phyloP scores from a whole-genome alignment of 768 basidiomycete genomes.

The Lactifluus pinguis region DNA sequence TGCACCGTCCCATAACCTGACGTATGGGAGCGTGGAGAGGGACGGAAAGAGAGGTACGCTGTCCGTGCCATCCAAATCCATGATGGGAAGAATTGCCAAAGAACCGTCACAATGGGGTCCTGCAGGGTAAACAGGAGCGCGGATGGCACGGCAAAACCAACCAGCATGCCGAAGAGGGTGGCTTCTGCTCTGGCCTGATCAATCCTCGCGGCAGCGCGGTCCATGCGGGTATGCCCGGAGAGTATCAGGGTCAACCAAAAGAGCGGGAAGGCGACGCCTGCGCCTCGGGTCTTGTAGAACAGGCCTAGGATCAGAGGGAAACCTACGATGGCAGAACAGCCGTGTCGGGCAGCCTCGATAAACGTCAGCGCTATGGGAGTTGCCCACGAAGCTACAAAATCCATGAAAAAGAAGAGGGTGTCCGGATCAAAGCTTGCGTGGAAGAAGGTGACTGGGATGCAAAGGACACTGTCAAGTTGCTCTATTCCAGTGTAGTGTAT shows the following conservation, averaged over 20 bases:
- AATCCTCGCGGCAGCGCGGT: background rate
- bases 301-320: conserved; percentile 6
- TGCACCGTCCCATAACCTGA: conserved; percentile 17
- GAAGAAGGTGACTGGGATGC: conserved; percentile 16
- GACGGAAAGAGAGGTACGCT: conserved; percentile 15
- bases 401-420: background rate
- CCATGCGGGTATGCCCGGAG: conserved; percentile 7
- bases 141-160: conserved; percentile 9
- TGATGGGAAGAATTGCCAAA: conserved; percentile 16
- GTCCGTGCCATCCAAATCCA: conserved; percentile 8
- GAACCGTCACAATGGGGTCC: conserved; percentile 14
- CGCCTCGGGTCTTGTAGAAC: conserved; percentile 10
- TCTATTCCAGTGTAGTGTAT: conserved; percentile 8
- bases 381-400: conserved; percentile 7
- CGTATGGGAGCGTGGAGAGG: conserved; percentile 4
- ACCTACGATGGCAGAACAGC: conserved; percentile 2
- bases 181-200: conserved; percentile 18
- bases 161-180: conserved; percentile 11
- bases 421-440: background rate
- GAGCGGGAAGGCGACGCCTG: conserved; percentile 8
- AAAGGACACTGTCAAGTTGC: conserved; percentile 1
- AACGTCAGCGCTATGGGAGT: conserved; percentile 10
- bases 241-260: conserved; percentile 14
- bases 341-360: conserved; percentile 12
- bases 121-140: conserved; percentile 7